phyloP scores from a whole-genome alignment of 257 asterid genomes.

The Catharanthus roseus region DNA sequence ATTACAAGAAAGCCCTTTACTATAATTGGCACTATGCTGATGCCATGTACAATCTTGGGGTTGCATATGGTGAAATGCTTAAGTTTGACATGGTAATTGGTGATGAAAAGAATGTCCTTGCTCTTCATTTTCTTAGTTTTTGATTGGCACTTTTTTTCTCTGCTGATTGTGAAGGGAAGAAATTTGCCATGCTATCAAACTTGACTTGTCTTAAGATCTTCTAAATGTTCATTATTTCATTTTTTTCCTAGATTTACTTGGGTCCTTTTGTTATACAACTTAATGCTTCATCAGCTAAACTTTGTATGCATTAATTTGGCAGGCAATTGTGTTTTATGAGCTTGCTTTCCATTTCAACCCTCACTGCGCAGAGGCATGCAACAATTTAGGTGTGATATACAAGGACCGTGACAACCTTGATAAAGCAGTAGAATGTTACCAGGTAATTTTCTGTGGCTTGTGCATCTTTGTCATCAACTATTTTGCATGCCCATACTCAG shows the following conservation, averaged over 20 bases:
- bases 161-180: background rate
- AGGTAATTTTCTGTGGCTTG: slow-evolving; percentile 46
- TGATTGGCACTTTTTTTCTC: background rate
- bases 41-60: slow-evolving; percentile 99
- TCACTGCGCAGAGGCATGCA: slow-evolving; percentile 99
- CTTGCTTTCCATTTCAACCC: slow-evolving; percentile 99
- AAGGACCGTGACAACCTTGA: slow-evolving; percentile 99
- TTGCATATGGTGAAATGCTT: slow-evolving; percentile 99
- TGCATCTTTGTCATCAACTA: slow-evolving; percentile 17
- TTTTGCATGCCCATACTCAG: too few species aligned
- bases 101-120: background rate
- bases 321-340: slow-evolving; percentile 98
- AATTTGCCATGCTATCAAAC: background rate
- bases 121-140: background rate
- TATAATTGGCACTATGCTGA: slow-evolving; percentile 99
- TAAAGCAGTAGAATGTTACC: slow-evolving; percentile 97
- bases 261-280: background rate
- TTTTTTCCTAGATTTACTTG: background rate
- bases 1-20: slow-evolving; percentile 85
- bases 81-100: slow-evolving; percentile 83
- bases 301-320: slow-evolving; percentile 21
- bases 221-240: background rate
- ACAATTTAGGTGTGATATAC: slow-evolving; percentile 96
- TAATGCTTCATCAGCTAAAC: background rate
- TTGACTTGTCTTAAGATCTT: background rate